These are phyloP conservation scores for Ulota crispa DNA, from an alignment of 225 moss, liverwort and hornwort species.

Conservation along the genomic window DNA sequence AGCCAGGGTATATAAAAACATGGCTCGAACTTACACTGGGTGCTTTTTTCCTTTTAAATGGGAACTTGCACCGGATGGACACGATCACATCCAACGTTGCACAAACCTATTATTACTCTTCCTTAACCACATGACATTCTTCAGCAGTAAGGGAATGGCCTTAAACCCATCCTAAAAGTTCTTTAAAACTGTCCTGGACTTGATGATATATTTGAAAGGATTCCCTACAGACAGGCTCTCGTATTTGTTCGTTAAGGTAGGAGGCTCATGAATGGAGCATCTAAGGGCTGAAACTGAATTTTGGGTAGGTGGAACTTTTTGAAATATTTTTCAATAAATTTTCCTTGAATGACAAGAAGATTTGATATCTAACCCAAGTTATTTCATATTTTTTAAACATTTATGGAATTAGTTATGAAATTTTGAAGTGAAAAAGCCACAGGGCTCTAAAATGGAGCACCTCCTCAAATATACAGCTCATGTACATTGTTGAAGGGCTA, in stretches of 20 bases:
- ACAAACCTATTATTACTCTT: neutral
- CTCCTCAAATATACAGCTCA: too few relatives aligned
- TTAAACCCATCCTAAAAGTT: neutral
- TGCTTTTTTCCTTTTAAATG: neutral
- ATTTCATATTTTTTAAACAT: too few relatives aligned
- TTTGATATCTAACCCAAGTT: too few relatives aligned
- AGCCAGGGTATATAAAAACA: conserved; percentile 29
- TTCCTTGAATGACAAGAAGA: too few relatives aligned
- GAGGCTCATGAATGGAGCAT: too few relatives aligned
- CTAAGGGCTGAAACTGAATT: too few relatives aligned
- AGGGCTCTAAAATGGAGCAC: too few relatives aligned
- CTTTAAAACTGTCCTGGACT: neutral
- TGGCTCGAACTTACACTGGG: conserved; percentile 22
- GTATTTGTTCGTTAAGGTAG: neutral
- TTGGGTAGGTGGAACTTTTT: too few relatives aligned
- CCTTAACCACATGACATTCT: neutral
- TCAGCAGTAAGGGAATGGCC: neutral
- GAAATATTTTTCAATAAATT: too few relatives aligned
- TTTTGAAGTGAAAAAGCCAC: too few relatives aligned
- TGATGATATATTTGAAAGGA: neutral
- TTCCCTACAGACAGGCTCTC: neutral
- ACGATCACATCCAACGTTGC: conserved; percentile 11
- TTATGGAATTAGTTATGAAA: too few relatives aligned
- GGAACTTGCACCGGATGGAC: neutral
- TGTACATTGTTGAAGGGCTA: too few relatives aligned